phyloP scores from a whole-genome alignment of 1,284 basidiomycete species.

The Papiliotrema terrestris region DNA sequence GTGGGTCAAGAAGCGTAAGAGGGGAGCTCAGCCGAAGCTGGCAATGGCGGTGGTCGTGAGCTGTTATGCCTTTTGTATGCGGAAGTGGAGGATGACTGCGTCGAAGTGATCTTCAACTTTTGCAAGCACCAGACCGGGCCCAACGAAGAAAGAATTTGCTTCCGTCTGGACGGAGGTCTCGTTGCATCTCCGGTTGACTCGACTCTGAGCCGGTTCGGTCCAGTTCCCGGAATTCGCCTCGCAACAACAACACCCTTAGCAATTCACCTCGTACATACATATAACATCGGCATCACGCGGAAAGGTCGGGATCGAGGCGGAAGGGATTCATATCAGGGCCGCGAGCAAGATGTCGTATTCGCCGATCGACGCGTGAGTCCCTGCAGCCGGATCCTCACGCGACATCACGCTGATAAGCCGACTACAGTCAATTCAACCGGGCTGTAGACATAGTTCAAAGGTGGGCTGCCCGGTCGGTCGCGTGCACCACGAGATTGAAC shows the following conservation, averaged over 20 bases:
- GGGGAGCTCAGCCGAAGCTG: constrained; percentile 4
- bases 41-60: background rate
- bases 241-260: too few relatives aligned
- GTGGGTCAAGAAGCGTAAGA: background rate
- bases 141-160: background rate
- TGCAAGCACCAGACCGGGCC: background rate
- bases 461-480: constrained; percentile 14
- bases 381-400: background rate
- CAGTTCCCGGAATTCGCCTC: too few relatives aligned
- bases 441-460: constrained; percentile 89
- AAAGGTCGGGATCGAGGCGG: background rate
- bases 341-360: background rate
- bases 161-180: background rate
- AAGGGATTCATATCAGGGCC: background rate
- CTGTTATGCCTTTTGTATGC: background rate
- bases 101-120: background rate
- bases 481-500: background rate
- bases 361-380: constrained; percentile 27
- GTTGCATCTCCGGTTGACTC: background rate
- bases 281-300: background rate
- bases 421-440: constrained; percentile 73
- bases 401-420: background rate
- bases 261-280: too few relatives aligned
- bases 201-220: too few relatives aligned
- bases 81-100: background rate